Conservation (phyloP, 2,329 filamentous ascomycete genomes). For the Aspergillus neoniger region DNA sequence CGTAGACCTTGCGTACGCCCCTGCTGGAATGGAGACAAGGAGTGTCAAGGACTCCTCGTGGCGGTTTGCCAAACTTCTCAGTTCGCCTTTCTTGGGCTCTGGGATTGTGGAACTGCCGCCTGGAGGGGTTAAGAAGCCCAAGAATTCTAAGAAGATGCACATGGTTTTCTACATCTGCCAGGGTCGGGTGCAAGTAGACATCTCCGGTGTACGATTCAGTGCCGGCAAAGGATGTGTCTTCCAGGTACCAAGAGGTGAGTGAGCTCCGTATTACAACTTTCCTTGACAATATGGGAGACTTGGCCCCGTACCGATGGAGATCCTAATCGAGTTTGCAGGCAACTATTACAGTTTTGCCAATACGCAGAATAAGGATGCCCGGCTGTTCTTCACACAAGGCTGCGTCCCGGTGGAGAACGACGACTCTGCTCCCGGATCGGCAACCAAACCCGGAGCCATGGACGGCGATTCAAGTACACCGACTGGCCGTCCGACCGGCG, state of each 20-base stretch:
- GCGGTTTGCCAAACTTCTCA: conserved; percentile 84
- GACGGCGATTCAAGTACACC: conserved; percentile 25
- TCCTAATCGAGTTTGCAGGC: conserved; percentile 55
- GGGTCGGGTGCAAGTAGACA: conserved; percentile 78
- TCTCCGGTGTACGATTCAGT: conserved; percentile 62
- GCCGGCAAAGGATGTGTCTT: conserved; percentile 87
- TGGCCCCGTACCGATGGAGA: neutral
- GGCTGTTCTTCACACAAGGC: conserved; percentile 90
- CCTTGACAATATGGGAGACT: neutral
- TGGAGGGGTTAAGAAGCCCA: conserved; percentile 78
- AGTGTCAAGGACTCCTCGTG: conserved; percentile 70
- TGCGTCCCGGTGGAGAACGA: conserved; percentile 57
- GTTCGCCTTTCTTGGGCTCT: conserved; percentile 80
- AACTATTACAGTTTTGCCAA: conserved; percentile 94
- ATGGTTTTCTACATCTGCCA: conserved; percentile 92
- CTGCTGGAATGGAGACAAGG: conserved; percentile 57
- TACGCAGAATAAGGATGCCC: conserved; percentile 68
- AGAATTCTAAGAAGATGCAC: conserved; percentile 94
- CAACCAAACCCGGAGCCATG: conserved; percentile 25
- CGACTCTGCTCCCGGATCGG: conserved; percentile 25
- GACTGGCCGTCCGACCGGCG: conserved; percentile 18
- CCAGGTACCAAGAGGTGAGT: conserved; percentile 90
- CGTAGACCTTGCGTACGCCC: conserved; percentile 62
- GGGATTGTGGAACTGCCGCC: conserved; percentile 88
- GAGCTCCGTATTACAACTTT: neutral